Evolutionary conservation across 345 rosid species (phyloP).

Genomic region (Salix caprea): DNA sequence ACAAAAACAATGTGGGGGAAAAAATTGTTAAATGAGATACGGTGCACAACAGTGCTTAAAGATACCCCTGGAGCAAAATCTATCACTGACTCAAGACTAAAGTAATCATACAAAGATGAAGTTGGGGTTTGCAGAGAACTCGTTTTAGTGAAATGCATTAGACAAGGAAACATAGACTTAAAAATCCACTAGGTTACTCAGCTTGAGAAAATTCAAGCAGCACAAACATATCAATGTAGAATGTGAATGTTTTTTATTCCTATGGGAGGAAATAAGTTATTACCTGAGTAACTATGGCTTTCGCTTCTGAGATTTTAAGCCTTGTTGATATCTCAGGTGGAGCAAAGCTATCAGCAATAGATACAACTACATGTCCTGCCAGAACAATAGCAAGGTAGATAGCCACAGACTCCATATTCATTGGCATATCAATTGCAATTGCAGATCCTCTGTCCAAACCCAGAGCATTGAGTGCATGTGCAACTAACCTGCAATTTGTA

Average conservation of each 20-base stretch:
- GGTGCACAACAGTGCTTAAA: background rate
- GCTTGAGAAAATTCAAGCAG: background rate
- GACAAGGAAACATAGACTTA: background rate
- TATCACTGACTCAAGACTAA: background rate
- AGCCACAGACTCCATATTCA: slow-evolving; percentile 79
- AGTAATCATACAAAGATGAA: background rate
- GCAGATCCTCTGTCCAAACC: slow-evolving; percentile 74
- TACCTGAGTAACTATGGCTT: slow-evolving; percentile 95
- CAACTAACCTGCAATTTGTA: slow-evolving; percentile 59
- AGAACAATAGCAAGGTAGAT: slow-evolving; percentile 87
- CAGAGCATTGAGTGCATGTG: slow-evolving; percentile 62
- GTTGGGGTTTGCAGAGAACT: background rate
- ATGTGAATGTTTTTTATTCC: background rate
- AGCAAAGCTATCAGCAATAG: slow-evolving; percentile 96
- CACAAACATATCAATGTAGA: background rate
- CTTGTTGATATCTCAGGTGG: slow-evolving; percentile 77
- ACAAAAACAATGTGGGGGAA: background rate
- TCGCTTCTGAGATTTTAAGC: slow-evolving; percentile 77
- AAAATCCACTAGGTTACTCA: background rate
- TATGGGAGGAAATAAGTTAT: background rate
- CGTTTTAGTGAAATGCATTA: background rate
- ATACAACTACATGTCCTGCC: slow-evolving; percentile 83
- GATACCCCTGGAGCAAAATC: background rate
- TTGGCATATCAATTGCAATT: slow-evolving; percentile 91
- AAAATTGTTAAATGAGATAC: background rate